These are phyloP conservation scores for Trametes pubescens DNA, from an alignment of 1,284 basidiomycete species.

Conservation along the genomic window DNA sequence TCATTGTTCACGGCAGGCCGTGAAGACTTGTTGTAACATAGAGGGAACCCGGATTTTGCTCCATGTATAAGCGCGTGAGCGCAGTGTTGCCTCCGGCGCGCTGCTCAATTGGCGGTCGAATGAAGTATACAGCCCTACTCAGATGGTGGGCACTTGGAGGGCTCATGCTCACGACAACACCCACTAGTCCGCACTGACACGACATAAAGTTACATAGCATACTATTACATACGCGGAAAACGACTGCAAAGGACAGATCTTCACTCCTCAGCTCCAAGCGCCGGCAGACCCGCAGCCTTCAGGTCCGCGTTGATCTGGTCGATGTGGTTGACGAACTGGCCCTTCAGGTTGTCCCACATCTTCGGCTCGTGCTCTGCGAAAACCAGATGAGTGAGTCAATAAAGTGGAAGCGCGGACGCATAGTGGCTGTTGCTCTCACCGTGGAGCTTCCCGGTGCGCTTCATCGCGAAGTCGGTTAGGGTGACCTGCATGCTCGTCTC, in stretches of 20 bases:
- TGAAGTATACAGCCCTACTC: too few species aligned
- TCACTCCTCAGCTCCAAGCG: conserved; percentile 17
- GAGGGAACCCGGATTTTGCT: too few species aligned
- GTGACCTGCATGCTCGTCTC: conserved; percentile 70
- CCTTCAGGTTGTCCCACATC: conserved; percentile 69
- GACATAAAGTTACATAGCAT: background rate
- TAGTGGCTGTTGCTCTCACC: too few species aligned
- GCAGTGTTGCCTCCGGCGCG: too few species aligned
- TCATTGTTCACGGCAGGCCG: background rate
- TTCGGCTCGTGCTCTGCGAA: conserved; percentile 57
- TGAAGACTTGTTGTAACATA: too few species aligned
- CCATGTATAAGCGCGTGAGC: too few species aligned
- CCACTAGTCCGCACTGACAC: too few species aligned
- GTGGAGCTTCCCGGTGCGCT: conserved; percentile 62
- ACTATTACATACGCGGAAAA: background rate
- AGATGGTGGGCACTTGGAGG: too few species aligned
- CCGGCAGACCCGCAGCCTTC: conserved; percentile 53
- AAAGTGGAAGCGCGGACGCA: too few species aligned
- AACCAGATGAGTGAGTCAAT: background rate
- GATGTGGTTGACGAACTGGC: conserved; percentile 64
- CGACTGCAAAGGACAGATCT: background rate
- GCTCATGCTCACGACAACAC: too few species aligned
- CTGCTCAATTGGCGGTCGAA: too few species aligned
- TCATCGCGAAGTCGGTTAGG: conserved; percentile 69
- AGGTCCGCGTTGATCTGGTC: conserved; percentile 63